These are phyloP conservation scores for Cutaneotrichosporon daszewskae DNA, from an alignment of 1,284 basidiomycete species.

Conservation along the genomic window DNA sequence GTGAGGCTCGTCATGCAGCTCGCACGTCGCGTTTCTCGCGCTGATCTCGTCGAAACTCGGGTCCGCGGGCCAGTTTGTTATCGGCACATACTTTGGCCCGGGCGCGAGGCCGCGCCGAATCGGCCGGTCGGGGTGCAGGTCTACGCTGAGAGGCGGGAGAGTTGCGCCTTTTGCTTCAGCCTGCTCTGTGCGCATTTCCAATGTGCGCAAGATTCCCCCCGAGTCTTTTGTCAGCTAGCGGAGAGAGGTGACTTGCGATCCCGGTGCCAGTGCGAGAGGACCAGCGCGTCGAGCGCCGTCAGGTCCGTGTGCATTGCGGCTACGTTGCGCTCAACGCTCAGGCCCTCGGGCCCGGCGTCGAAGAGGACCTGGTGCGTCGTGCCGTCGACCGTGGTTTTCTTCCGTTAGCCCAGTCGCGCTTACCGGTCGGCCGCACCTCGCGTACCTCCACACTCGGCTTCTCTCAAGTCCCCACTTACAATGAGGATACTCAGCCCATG, in stretches of 20 bases:
- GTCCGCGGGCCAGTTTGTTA: constrained; percentile 60
- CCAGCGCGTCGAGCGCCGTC: constrained; percentile 57
- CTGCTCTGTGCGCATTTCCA: constrained; percentile 48
- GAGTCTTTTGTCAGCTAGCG: constrained; percentile 51
- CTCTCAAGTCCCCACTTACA: constrained; percentile 47
- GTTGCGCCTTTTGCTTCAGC: neutral
- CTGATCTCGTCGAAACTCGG: constrained; percentile 65
- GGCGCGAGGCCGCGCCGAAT: constrained; percentile 65
- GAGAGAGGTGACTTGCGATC: constrained; percentile 51
- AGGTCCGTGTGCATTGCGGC: constrained; percentile 57
- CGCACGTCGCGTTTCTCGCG: constrained; percentile 55
- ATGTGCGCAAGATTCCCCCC: constrained; percentile 55
- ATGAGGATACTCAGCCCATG: constrained; percentile 75
- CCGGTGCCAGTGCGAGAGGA: constrained; percentile 75
- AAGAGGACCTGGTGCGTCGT: constrained; percentile 59
- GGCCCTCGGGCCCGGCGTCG: constrained; percentile 72
- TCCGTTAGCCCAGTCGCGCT: neutral
- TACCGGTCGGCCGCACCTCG: neutral
- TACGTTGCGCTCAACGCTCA: constrained; percentile 64
- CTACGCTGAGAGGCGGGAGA: constrained; percentile 53
- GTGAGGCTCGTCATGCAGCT: constrained; percentile 59
- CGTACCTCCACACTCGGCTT: neutral
- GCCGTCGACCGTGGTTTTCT: constrained; percentile 47
- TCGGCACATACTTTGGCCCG: constrained; percentile 55
- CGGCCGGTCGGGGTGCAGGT: constrained; percentile 69